Percentiles rank a stretch among this genome's conserved stretches.
Evolutionary conservation across 441 rosid species (phyloP).

Genomic region (Populus hybrid): DNA sequence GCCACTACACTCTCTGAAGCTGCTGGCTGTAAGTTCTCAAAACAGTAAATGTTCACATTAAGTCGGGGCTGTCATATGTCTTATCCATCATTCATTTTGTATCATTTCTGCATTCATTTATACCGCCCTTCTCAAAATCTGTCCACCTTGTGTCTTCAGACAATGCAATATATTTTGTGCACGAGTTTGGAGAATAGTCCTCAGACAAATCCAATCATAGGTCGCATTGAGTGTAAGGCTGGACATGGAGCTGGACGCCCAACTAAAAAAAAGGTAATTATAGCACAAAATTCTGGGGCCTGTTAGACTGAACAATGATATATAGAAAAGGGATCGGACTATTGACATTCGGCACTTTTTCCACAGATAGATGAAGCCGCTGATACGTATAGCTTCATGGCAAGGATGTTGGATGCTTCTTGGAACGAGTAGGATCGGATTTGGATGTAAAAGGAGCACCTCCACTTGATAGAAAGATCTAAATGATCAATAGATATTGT

Average conservation of each 20-base stretch:
- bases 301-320: background rate
- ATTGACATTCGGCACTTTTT: background rate
- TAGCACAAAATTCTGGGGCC: background rate
- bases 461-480: background rate
- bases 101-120: background rate
- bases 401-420: slow-evolving; percentile 63
- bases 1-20: slow-evolving; percentile 81
- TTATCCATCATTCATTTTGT: background rate
- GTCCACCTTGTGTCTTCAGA: slow-evolving; percentile 36
- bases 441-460: no score
- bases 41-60: background rate
- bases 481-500: no score
- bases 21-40: slow-evolving; percentile 64
- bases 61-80: background rate
- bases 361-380: slow-evolving; percentile 81
- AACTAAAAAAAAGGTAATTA: slow-evolving; percentile 67
- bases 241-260: slow-evolving; percentile 97
- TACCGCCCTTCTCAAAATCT: background rate
- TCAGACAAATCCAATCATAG: slow-evolving; percentile 82
- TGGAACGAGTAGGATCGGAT: slow-evolving; percentile 53
- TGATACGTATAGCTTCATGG: slow-evolving; percentile 86
- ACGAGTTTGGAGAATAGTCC: slow-evolving; percentile 87
- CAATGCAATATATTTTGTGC: slow-evolving; percentile 70
- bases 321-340: background rate
- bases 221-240: slow-evolving; percentile 86